Evolutionary conservation across 1,284 basidiomycete species (phyloP), one percentile per base, ranked within the genome.

Genomic region (Hymenochaete sp.): DNA sequence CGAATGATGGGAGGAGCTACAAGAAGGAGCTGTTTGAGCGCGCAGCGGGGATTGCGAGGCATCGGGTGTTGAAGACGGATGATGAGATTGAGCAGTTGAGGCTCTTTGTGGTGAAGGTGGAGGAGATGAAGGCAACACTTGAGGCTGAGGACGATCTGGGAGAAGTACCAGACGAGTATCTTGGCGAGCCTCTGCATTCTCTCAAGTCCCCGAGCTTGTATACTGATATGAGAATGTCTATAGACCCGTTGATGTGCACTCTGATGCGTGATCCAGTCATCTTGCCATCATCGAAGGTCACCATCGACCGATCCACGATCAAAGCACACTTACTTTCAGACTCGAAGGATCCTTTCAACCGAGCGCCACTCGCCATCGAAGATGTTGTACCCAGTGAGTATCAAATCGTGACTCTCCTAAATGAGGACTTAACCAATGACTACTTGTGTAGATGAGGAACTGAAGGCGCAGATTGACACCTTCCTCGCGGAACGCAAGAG

Each of bases 251-350:
- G 52, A 93, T 96, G 82, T 87, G 78, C 54, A 92, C 90, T 1
- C 59, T 99, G 47, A 99, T 99, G 96, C 83, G 82, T 48, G 92
- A 98, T 61, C 96, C 96, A 1, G 95, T 98, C 49, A 78, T 80
- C 33, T 65, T 99, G 39, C 96, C 96, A 0, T 81, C 86, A 0
- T 97, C 93, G 2, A 76, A 72, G 45, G 70, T 80, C 0, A 74
- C 88, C 22, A 64, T 99, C 38, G 96, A 99, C 62, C 78, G 88
- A 31, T 76, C 86, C 1, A 98, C 95, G 1, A 98, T 99, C 70
- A 96, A 97, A 59, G 87, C 92, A 1, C 92, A 95, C 60, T 67
- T 98, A 37, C 67, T 98, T 19, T 95, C 92, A 2, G 95, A 98
- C 59, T 68, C 82, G 14, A 90, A 82, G 47, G 91, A 93, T 62